Evolutionary conservation across 2,329 filamentous ascomycete species (phyloP), one percentile per base, ranked within the genome.

Genomic region (Pseudohalonectria lignicola): DNA sequence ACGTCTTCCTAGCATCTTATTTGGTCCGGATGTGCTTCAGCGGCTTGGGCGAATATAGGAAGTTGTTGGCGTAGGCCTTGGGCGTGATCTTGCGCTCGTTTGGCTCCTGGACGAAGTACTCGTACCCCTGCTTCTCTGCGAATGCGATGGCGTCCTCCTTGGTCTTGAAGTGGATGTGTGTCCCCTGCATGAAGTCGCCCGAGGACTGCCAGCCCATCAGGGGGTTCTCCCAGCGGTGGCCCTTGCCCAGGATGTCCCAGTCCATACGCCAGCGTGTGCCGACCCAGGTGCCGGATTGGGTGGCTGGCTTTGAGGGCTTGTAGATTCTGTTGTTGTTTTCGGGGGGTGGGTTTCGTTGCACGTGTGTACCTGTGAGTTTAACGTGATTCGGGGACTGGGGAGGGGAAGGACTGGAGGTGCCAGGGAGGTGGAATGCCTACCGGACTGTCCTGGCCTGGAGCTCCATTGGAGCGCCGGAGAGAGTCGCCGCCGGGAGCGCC

Each of bases 191-290:
- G 56, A 77, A 78, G 62, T 98, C 92, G 40, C 74, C 90, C 15
- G 87, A 93, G 18, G 90, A 96, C 59, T 95, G 88, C 93, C 93
- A 98, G 43, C 92, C 92, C 77, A 98, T 98, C 59, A 98, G 65
- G 34, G 83, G 86, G 65, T 98, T 98, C 69, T 98, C 92, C 93
- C 92, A 98, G 51, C 92, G 77, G 63, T 95, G 86, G 44, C 92
- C 92, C 67, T 93, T 95, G 51, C 72, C 64, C 23, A 96, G 71
- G 35, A 94, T 78, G 59, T 98, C 92, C 92, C 92, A 98, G 61
- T 98, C 92, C 87, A 98, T 93, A 36, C 88, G 82, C 92, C 92
- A 98, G 54, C 82, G 76, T 56, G 84, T 77, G 40, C 75, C 67
- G 56, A 85, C 79, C 83, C 86, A 94, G 51, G 78, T 75, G 46